Base-by-base conservation (phyloP, 805 yeast genomes). In the Ogataea paraovalis region DNA sequence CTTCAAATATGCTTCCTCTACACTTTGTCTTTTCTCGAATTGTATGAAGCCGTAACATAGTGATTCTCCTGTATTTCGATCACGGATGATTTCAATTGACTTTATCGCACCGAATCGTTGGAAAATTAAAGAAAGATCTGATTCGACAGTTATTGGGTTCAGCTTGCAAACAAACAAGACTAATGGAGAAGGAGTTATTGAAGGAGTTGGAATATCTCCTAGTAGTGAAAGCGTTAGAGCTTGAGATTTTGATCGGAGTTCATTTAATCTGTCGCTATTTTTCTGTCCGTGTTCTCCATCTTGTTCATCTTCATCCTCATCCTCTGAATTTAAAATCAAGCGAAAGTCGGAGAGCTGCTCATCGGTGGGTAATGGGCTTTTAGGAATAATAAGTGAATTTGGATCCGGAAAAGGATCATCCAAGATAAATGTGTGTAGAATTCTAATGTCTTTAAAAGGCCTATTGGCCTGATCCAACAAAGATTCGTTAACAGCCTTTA, bases 11-110 rank as follows among this genome's bases (percentile, higher is more conserved):
- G 89, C 89, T n/a, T 57, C 52, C 51, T 84, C 88, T 43, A 86
- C 83, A 33, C 72, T 71, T 37, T 67, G 64, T 49, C 69, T 68
- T 1, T 64, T 58, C 20, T 68, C 71, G 57, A 67, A 83, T 55
- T 82, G 86, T 27, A 84, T 76, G 51, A 84, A 84, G 2, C 82
- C 91, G 57, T 83, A 84, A 44, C 79, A 74, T 34, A 80, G 56
- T 2, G 82, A 77, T 14, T 72, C 72, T 0, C 78, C 75, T 0
- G 81, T 72, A 3, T 56, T 61, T 25, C 65, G 65, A 52, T 80
- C 85, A 36, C 68, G 60, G 13, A 83, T 70, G 14, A 83, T 65
- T 44, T 81, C 82, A 48, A 81, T 75, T 2, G 78, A 70, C 1
- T 55, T 48, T 18, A 83, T 75, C 5, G 62, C 52, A 1, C 90